Base-by-base conservation (phyloP, 495 filamentous ascomycete species). In the Aspergillus cristatus region DNA sequence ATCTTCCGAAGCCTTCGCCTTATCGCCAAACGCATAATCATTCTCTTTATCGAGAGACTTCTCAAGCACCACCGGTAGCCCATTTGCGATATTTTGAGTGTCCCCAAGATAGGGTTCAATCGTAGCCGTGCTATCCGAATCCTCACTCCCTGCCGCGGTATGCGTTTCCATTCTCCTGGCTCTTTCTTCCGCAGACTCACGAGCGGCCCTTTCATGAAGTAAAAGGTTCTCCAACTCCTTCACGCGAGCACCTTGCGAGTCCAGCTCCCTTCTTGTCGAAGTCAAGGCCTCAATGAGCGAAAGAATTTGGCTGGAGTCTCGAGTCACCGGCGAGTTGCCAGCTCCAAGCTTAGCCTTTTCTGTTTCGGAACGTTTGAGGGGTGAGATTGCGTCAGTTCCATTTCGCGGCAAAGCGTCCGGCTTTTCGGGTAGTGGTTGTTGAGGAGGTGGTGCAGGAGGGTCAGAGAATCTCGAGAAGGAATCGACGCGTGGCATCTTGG, bases 371-470 rank as follows among this genome's bases (percentile, higher is more conserved):
- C 87, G 70, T 47, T 84, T 85, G 22, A 93, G 55, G 6, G 81
- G 36, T 37, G 74, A 62, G 45, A 65, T 56, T 8, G 62, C 55
- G 20, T 70, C 76, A 5, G 48, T 41, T 6, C 43, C 54, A 40
- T 50, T 65, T 22, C 69, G 55, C 31, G 71, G 62, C 34, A 71
- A 65, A 28, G 75, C 72, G 60, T 91, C 84, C 1, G 88, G 88
- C 53, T 94, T 94, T 48, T 93, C 86, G 5, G 88, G 88, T 0
- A 95, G 64, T 12, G 89, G 86, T 49, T 94, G 88, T 50, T 90
- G 83, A 10, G 90, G 90, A 12, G 91, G 88, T 18, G 90, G 91
- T 13, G 86, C 84, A 7, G 86, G 88, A 14, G 88, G 89, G 40
- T 94, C 86, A 2, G 84, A 90, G 43, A 94, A 95, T 31, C 84